Conservation (phyloP, 2,329 filamentous ascomycete genomes). For the Cladobotryum mycophilum region DNA sequence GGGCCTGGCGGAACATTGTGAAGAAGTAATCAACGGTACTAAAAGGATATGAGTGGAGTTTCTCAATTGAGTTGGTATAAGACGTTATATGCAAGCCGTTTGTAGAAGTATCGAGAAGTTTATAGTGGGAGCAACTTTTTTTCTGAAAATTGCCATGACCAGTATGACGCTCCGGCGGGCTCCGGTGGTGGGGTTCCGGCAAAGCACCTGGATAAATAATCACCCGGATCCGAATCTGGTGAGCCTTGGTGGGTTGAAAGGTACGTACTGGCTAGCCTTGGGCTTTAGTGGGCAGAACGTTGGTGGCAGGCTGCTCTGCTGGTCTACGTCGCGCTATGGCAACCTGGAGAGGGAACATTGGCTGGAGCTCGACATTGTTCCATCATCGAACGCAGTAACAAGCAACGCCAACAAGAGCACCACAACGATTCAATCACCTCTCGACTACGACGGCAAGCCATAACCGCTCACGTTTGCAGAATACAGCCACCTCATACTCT, state of each 20-base stretch:
- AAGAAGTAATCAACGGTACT: no score
- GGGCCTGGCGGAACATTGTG: conserved; percentile 41
- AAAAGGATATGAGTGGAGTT: background rate
- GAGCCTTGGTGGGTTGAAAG: background rate
- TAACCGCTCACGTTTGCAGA: background rate
- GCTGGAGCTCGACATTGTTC: conserved; percentile 9
- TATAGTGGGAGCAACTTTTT: conserved; percentile 1
- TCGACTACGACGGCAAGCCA: background rate
- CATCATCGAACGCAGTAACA: background rate
- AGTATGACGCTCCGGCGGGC: no score
- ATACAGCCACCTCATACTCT: background rate
- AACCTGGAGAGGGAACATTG: conserved; percentile 25
- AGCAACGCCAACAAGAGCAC: background rate
- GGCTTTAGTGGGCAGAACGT: background rate
- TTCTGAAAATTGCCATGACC: conserved; percentile 1
- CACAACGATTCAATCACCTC: background rate
- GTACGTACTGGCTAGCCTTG: background rate
- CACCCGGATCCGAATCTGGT: background rate
- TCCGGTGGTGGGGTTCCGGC: background rate
- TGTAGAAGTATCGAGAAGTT: background rate
- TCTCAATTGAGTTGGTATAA: no score
- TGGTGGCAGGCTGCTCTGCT: background rate
- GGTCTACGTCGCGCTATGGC: conserved; percentile 25
- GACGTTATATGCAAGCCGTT: no score
- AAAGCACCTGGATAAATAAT: background rate